phyloP scores from a whole-genome alignment of 257 asterid genomes.

The Solanum medicagineum region DNA sequence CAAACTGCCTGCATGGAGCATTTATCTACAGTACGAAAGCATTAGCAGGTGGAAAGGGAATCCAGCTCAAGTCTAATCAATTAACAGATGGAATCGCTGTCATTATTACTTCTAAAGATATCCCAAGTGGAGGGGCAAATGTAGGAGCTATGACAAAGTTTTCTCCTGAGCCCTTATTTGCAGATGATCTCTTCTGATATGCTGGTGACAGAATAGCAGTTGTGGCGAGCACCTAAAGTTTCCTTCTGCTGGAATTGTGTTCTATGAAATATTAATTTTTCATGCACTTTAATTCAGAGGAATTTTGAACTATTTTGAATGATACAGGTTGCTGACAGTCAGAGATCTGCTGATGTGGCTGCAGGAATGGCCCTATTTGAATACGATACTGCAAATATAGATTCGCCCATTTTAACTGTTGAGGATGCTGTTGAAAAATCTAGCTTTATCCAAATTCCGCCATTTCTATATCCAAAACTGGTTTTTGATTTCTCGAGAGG shows the following conservation, averaged over 20 bases:
- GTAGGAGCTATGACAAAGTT: constrained; percentile 25
- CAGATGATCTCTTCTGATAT: constrained; percentile 35
- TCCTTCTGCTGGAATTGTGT: neutral
- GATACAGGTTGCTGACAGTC: constrained; percentile 50
- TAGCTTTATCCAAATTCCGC: constrained; percentile 43
- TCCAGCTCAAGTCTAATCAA: constrained; percentile 19
- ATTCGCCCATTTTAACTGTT: constrained; percentile 54
- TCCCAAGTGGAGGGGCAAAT: constrained; percentile 53
- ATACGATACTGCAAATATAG: constrained; percentile 38
- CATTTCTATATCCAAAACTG: constrained; percentile 23
- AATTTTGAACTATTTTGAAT: neutral
- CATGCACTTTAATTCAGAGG: neutral
- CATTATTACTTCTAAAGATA: constrained; percentile 47
- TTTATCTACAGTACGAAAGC: constrained; percentile 54
- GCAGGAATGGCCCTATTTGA: constrained; percentile 36
- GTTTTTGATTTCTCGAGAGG: constrained; percentile 59
- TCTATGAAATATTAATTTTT: neutral
- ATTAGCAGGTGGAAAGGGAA: constrained; percentile 35
- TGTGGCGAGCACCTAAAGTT: constrained; percentile 30
- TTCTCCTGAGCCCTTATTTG: constrained; percentile 50
- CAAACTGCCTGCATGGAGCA: constrained; percentile 50
- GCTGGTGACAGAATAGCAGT: constrained; percentile 59
- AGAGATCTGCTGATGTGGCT: constrained; percentile 44
- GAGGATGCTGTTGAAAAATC: constrained; percentile 59
- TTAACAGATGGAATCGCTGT: constrained; percentile 20